A percentile compares a stretch with the other conserved stretches of the same genome.
Evolutionary conservation across 768 basidiomycete species (phyloP).

Genomic region (Lactifluus piperatus): DNA sequence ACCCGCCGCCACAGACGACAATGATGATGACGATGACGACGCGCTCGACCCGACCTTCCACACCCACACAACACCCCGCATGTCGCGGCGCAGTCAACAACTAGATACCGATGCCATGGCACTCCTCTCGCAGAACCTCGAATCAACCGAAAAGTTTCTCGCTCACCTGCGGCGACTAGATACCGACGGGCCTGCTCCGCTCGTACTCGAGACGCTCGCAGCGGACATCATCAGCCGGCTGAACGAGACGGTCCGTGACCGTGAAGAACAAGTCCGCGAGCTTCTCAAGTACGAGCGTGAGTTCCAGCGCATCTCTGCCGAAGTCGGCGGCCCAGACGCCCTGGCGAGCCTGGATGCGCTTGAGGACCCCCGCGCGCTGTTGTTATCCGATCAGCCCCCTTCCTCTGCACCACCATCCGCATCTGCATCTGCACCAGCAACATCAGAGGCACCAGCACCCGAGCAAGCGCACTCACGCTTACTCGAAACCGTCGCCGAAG

Average conservation of each 20-base stretch:
- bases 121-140: constrained; percentile 62
- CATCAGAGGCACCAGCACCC: constrained; percentile 2
- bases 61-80: constrained; percentile 28
- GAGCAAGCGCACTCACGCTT: neutral
- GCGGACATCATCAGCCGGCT: constrained; percentile 69
- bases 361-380: constrained; percentile 34
- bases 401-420: constrained; percentile 24
- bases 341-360: constrained; percentile 63
- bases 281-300: constrained; percentile 72
- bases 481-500: constrained; percentile 27
- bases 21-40: constrained; percentile 16
- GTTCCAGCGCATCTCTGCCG: constrained; percentile 65
- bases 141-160: constrained; percentile 72
- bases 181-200: constrained; percentile 31
- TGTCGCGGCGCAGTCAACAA: constrained; percentile 30
- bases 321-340: constrained; percentile 69
- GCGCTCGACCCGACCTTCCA: constrained; percentile 37
- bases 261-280: constrained; percentile 76
- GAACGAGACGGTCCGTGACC: constrained; percentile 64
- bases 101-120: constrained; percentile 56
- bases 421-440: constrained; percentile 12
- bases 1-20: constrained; percentile 24
- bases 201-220: constrained; percentile 56
- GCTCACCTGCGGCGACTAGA: constrained; percentile 64
- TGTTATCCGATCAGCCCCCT: constrained; percentile 35